Percentiles rank a stretch among this genome's conserved stretches.
These are phyloP conservation scores for Hymenoscyphus albidus DNA, from an alignment of 2,329 filamentous ascomycete species.

Conservation along the genomic window DNA sequence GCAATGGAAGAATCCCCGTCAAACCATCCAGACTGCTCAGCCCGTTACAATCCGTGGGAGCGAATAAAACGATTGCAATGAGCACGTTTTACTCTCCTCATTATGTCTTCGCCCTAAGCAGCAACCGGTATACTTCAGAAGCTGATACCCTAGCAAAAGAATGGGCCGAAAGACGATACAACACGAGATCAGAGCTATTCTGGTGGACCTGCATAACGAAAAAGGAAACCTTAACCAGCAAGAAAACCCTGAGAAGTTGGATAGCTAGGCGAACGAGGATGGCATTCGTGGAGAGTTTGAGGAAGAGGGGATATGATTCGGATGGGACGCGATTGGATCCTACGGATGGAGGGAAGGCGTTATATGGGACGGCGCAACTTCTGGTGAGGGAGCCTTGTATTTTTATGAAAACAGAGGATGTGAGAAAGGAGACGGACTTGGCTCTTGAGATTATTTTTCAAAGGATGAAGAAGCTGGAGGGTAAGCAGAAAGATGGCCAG, in stretches of 20 bases:
- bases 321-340: slow-evolving; percentile 25
- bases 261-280: slow-evolving; percentile 40
- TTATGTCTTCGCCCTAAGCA: neutral
- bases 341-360: slow-evolving; percentile 28
- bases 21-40: neutral
- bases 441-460: slow-evolving; percentile 16
- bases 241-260: slow-evolving; percentile 45
- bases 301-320: slow-evolving; percentile 42
- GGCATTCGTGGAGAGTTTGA: slow-evolving; percentile 45
- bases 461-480: neutral
- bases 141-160: neutral
- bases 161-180: neutral
- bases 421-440: slow-evolving; percentile 30
- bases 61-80: neutral
- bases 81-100: neutral
- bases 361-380: slow-evolving; percentile 40
- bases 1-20: neutral
- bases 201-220: slow-evolving; percentile 44
- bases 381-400: slow-evolving; percentile 23
- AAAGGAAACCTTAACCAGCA: slow-evolving; percentile 32
- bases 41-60: neutral
- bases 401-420: slow-evolving; percentile 22
- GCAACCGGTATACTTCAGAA: neutral
- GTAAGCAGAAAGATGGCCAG: neutral
- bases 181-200: slow-evolving; percentile 37